Conservation (phyloP, 2,329 filamentous ascomycete genomes). For the Elsinoe perseae region DNA sequence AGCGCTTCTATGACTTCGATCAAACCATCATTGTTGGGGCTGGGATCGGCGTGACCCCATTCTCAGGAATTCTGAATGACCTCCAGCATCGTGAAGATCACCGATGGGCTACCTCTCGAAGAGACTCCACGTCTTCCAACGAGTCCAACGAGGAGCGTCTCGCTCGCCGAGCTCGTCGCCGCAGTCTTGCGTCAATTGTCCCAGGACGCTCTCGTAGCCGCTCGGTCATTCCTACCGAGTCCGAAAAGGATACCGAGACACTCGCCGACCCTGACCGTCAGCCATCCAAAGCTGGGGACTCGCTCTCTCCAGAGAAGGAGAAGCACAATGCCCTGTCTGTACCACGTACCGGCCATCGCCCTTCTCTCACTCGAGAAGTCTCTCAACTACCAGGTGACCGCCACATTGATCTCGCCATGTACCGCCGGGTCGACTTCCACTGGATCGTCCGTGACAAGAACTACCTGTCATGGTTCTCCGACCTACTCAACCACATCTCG, state of each 20-base stretch:
- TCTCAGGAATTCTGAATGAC: slow-evolving; percentile 50
- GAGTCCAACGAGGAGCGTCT: slow-evolving; percentile 3
- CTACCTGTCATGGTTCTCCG: slow-evolving; percentile 50
- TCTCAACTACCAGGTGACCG: slow-evolving; percentile 25
- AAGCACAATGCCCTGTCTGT: background rate
- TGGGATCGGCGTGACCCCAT: slow-evolving; percentile 52
- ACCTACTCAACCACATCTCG: slow-evolving; percentile 46
- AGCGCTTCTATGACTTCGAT: slow-evolving; percentile 52
- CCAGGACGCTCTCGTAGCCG: background rate
- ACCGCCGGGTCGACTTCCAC: slow-evolving; percentile 49
- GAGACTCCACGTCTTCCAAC: slow-evolving; percentile 2
- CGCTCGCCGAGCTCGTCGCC: background rate
- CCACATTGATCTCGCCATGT: slow-evolving; percentile 19
- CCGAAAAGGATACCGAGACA: background rate
- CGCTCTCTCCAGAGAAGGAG: background rate
- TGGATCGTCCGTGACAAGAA: slow-evolving; percentile 54
- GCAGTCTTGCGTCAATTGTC: background rate
- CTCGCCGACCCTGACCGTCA: background rate
- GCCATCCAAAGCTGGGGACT: background rate
- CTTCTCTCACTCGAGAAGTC: slow-evolving; percentile 8
- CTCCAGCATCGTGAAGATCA: slow-evolving; percentile 35
- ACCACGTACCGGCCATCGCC: background rate
- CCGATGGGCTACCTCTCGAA: background rate
- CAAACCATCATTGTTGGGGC: slow-evolving; percentile 50
- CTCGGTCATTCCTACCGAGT: background rate